A percentile compares a stretch with the other conserved stretches of the same genome.
Conservation (phyloP, 176 grass and related monocot genomes). For the Saccharum officinarum region DNA sequence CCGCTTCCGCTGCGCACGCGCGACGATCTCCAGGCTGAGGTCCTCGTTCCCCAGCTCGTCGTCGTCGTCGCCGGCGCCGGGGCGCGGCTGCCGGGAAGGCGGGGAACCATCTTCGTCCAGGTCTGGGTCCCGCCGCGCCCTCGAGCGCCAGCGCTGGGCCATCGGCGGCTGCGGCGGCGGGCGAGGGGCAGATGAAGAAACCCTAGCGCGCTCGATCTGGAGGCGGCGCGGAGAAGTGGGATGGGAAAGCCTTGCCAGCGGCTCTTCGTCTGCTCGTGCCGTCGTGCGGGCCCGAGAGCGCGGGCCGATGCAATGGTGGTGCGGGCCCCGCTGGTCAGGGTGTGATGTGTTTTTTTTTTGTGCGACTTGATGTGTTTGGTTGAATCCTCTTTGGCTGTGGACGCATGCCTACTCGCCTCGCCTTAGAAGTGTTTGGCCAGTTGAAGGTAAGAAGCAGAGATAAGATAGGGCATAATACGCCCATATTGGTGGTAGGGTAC, state of each 20-base stretch:
- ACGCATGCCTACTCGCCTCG: too few species aligned
- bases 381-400: too few species aligned
- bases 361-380: too few species aligned
- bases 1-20: conserved; percentile 41
- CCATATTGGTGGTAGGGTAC: too few species aligned
- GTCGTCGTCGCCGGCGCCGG: conserved; percentile 12
- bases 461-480: too few species aligned
- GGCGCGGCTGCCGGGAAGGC: neutral
- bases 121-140: conserved; percentile 44
- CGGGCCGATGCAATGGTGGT: neutral
- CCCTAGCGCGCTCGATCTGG: conserved; percentile 44
- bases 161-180: conserved; percentile 44
- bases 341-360: too few species aligned
- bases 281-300: neutral
- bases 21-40: conserved; percentile 76
- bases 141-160: conserved; percentile 45
- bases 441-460: too few species aligned
- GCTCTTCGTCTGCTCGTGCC: neutral
- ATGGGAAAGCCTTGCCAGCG: neutral
- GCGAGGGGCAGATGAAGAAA: neutral
- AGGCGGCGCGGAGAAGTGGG: neutral
- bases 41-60: conserved; percentile 78
- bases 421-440: too few species aligned
- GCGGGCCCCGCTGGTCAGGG: neutral
- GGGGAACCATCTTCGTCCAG: neutral